Percentiles rank a stretch among this genome's conserved stretches.
Conservation (phyloP, 352 stramenopile species). For the Pythium volutum region DNA sequence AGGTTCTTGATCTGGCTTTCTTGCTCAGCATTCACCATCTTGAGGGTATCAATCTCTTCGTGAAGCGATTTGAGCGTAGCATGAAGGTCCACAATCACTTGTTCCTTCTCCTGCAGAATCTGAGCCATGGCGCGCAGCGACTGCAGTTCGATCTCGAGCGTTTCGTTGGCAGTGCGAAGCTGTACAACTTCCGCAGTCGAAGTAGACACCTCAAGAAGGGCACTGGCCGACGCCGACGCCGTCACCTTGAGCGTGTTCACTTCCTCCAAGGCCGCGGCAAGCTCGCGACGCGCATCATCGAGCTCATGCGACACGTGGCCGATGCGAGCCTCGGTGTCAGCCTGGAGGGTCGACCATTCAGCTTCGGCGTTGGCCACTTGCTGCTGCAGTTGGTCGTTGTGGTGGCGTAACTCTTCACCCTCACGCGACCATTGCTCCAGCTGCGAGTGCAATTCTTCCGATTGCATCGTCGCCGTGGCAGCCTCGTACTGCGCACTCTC, state of each 20-base stretch:
- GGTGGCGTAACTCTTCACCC: constrained; percentile 7
- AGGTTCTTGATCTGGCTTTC: constrained; percentile 13
- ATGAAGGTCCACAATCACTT: constrained; percentile 13
- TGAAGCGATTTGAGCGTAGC: constrained; percentile 14
- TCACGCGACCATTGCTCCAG: constrained; percentile 13
- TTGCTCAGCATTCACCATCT: constrained; percentile 11
- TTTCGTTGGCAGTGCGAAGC: constrained; percentile 7
- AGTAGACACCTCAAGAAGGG: neutral
- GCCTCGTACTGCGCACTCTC: constrained; percentile 7
- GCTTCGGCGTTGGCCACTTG: neutral
- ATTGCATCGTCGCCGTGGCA: neutral
- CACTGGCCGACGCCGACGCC: constrained; percentile 5
- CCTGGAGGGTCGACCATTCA: neutral
- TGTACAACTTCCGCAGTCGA: constrained; percentile 6
- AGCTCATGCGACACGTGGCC: constrained; percentile 2
- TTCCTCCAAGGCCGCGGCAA: constrained; percentile 4
- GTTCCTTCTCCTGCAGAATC: constrained; percentile 19
- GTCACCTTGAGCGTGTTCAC: constrained; percentile 1
- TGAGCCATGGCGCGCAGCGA: constrained; percentile 7
- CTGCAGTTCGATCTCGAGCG: constrained; percentile 12
- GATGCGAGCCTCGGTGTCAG: constrained; percentile 1
- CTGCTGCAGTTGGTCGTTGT: constrained; percentile 7
- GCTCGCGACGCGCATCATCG: neutral
- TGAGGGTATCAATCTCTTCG: constrained; percentile 18
- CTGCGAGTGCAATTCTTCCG: constrained; percentile 8